Percentiles rank a stretch among this genome's conserved stretches.
Evolutionary conservation across 108 stramenopile genomes (phyloP).

Genomic region (Fistulifera pelliculosa): DNA sequence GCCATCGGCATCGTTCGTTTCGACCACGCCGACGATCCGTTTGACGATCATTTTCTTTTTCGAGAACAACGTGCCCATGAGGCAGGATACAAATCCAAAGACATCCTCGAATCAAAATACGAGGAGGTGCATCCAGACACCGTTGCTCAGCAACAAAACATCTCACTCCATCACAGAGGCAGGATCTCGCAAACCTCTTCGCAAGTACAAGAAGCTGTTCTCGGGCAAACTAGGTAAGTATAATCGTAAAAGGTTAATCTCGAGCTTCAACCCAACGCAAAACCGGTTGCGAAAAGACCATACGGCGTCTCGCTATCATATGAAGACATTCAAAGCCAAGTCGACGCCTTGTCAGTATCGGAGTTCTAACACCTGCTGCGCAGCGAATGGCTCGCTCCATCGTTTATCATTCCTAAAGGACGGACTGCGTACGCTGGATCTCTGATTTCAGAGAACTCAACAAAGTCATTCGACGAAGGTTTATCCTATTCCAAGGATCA

Average conservation of each 20-base stretch:
- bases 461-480: conserved; percentile 11
- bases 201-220: neutral
- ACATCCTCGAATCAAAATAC: conserved; percentile 30
- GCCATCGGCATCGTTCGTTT: no score
- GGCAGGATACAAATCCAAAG: neutral
- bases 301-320: neutral
- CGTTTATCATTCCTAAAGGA: conserved; percentile 36
- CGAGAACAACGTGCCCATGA: neutral
- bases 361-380: neutral
- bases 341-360: neutral
- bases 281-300: neutral
- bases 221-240: neutral
- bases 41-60: neutral
- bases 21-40: no score
- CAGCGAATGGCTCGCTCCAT: conserved; percentile 12
- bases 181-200: no score
- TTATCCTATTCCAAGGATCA: conserved; percentile 14
- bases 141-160: no score
- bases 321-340: neutral
- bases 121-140: conserved; percentile 10
- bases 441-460: conserved; percentile 31
- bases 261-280: neutral
- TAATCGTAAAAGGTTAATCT: neutral
- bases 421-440: conserved; percentile 3
- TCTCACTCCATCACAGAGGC: no score